Base-by-base conservation (phyloP, 2,329 filamentous ascomycete species). In the Elsinoe perseae region DNA sequence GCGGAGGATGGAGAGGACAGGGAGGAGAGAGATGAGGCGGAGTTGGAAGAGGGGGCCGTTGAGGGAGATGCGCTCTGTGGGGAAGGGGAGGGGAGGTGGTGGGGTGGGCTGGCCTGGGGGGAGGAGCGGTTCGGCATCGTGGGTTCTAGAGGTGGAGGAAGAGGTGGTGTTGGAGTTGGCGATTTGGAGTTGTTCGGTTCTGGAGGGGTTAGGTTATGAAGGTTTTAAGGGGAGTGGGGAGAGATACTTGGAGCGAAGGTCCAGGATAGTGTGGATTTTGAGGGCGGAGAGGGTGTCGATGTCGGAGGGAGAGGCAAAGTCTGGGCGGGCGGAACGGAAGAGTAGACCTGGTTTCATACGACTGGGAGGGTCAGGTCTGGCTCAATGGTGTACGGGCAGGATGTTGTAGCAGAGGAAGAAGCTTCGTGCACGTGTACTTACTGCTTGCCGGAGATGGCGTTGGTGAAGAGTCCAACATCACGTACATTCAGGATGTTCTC, bases 401-500 rank as follows among this genome's bases (percentile, higher is more conserved):
- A 34, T 25, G 20, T 30, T 55, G 32, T 14, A 52, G 55, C 50
- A 32, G 4, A 32, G 25, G 25, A 18, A 30, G n/a, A 3, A 21
- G 9, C 2, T 23, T 23, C 38, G 30, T 4, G 7, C n/a, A 25
- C n/a, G 30, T 12, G 12, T 20, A 52, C 72, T 62, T 73, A 83
- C 83, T 75, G 78, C 60, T 73, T 72, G 21, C 77, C 77, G 3
- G 81, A 69, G 59, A 78, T 78, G 23, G 71, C 65, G 63, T 90
- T 90, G 62, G 89, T 75, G 0, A 81, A 83, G 60, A 76, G 73
- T 38, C 84, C 86, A 42, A 91, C 83, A 75, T 92, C 87, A 57
- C 88, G 82, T 66, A 91, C 89, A 69, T 92, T 92, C 63, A 85
- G 72, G 52, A 91, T 77, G 54, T 77, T 78, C 58, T 83, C 75